Evolutionary conservation across 169 alveolate species (phyloP).

Genomic region (Plasmodium chabaudi): DNA sequence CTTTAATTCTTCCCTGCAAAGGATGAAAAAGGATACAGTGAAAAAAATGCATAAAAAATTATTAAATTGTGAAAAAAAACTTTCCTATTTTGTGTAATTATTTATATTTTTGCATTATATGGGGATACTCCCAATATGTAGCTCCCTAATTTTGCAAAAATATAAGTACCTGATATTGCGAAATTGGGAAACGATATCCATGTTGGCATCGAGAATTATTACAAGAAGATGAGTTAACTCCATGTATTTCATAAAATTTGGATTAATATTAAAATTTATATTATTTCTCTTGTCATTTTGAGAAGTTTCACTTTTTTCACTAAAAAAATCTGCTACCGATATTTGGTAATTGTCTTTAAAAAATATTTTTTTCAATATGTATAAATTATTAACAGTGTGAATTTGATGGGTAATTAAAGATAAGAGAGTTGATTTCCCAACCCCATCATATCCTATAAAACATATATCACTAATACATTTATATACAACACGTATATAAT

Average conservation of each 20-base stretch:
- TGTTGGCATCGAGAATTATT: constrained; percentile 34
- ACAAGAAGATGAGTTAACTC: constrained; percentile 63
- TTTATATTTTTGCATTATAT: not conserved
- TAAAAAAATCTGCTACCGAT: constrained; percentile 66
- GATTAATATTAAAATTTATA: constrained; percentile 18
- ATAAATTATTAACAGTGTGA: constrained; percentile 66
- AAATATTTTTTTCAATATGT: constrained; percentile 51
- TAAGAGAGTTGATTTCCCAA: constrained; percentile 54
- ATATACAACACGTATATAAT: constrained; percentile 30
- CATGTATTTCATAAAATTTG: constrained; percentile 22
- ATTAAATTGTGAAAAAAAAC: too few species aligned
- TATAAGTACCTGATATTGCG: constrained; percentile 28
- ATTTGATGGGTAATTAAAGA: constrained; percentile 66
- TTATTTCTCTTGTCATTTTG: not conserved
- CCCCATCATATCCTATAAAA: constrained; percentile 31
- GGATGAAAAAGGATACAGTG: not conserved
- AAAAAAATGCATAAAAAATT: not conserved
- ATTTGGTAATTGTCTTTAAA: constrained; percentile 58
- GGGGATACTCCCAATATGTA: too few species aligned
- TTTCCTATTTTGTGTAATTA: too few species aligned
- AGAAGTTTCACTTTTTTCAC: not conserved
- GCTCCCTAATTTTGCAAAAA: too few species aligned
- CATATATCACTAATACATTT: constrained; percentile 73
- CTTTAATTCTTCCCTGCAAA: constrained; percentile 30
- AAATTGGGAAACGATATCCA: constrained; percentile 18